Conservation (phyloP, 148 eudicot genomes). For the Diospyros kaki region DNA sequence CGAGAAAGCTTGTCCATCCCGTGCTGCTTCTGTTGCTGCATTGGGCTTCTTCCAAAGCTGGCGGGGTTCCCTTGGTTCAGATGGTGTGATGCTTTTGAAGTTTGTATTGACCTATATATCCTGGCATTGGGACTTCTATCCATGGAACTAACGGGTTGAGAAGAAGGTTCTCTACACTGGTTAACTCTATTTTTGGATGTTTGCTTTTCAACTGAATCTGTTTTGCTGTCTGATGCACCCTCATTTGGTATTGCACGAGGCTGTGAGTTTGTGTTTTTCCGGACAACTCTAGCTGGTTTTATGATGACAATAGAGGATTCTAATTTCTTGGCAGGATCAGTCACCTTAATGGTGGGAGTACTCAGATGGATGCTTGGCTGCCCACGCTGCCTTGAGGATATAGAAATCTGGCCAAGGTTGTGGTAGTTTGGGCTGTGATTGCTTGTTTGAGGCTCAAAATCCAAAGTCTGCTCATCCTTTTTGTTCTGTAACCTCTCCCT, state of each 20-base stretch:
- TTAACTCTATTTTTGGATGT: conserved; percentile 26
- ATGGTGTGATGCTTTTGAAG: conserved; percentile 24
- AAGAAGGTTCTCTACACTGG: conserved; percentile 23
- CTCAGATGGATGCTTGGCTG: conserved; percentile 10
- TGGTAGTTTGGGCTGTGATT: conserved; percentile 8
- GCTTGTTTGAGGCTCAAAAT: conserved; percentile 24
- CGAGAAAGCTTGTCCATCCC: conserved; percentile 17
- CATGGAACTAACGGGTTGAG: conserved; percentile 17
- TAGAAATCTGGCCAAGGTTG: conserved; percentile 14
- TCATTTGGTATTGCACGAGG: conserved; percentile 14
- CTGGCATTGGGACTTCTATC: conserved; percentile 27
- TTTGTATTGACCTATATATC: conserved; percentile 25
- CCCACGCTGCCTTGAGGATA: neutral
- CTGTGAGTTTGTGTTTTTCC: conserved; percentile 21
- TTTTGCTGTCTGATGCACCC: conserved; percentile 18
- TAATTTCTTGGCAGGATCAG: conserved; percentile 16
- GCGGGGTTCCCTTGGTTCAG: conserved; percentile 19
- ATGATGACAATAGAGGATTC: conserved; percentile 23
- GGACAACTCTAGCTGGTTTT: conserved; percentile 30
- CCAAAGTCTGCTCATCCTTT: conserved; percentile 21
- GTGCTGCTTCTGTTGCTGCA: conserved; percentile 23
- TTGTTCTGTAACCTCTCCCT: conserved; percentile 28
- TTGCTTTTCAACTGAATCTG: conserved; percentile 22
- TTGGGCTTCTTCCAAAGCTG: conserved; percentile 36
- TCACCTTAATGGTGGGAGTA: conserved; percentile 21